A percentile compares a stretch with the other conserved stretches of the same genome.
Conservation (phyloP, 2,329 filamentous ascomycete genomes). For the Aspergillus piperis region DNA sequence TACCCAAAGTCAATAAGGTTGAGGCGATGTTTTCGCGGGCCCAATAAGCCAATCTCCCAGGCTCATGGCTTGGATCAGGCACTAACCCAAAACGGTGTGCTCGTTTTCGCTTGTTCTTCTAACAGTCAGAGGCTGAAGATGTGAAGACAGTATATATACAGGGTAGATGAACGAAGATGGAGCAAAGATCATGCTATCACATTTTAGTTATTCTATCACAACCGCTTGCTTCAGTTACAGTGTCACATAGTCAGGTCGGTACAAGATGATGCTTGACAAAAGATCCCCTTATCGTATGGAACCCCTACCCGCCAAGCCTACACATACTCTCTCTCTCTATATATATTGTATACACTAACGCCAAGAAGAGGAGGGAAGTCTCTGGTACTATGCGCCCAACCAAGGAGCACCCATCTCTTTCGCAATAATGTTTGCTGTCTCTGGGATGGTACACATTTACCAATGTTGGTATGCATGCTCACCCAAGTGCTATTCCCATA, state of each 20-base stretch:
- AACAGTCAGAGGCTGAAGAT: not conserved
- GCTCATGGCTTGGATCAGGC: not conserved
- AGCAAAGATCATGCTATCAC: not conserved
- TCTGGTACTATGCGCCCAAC: conserved; percentile 46
- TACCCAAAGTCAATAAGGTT: not conserved
- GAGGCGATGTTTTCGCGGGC: not conserved
- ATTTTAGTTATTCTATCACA: not conserved
- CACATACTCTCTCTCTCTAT: not conserved
- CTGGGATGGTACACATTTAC: conserved; percentile 40
- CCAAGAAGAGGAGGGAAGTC: conserved; percentile 34
- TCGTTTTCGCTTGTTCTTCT: conserved; percentile 27
- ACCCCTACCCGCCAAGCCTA: conserved; percentile 8
- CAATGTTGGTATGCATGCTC: conserved; percentile 36
- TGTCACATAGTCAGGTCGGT: not conserved
- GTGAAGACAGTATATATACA: conserved; percentile 2
- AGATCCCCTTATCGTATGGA: conserved; percentile 32
- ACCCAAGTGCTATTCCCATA: too few relatives aligned
- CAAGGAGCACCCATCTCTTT: conserved; percentile 46
- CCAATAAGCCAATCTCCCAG: not conserved
- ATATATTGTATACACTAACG: conserved; percentile 16
- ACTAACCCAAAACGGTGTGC: conserved; percentile 16
- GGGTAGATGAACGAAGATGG: not conserved
- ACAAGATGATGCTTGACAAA: conserved; percentile 16
- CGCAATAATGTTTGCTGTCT: conserved; percentile 42
- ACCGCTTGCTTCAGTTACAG: not conserved